phyloP scores from a whole-genome alignment of 257 asterid species.

The Striga asiatica region DNA sequence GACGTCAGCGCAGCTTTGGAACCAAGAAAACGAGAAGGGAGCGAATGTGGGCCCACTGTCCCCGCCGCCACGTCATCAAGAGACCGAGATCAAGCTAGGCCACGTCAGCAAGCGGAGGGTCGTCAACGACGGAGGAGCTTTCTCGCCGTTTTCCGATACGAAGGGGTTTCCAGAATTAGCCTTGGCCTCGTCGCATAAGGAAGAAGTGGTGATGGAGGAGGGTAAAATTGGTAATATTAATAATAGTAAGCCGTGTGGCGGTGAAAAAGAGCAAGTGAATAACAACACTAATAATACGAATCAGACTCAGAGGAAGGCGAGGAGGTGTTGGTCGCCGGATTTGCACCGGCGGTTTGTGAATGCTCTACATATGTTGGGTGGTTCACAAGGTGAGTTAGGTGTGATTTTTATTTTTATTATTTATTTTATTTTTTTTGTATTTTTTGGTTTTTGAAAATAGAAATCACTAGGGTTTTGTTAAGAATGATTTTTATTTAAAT shows the following conservation, averaged over 20 bases:
- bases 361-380: conserved; percentile 97
- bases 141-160: conserved; percentile 36
- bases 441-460: too few relatives aligned
- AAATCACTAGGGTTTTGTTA: too few relatives aligned
- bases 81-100: conserved; percentile 35
- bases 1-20: conserved; percentile 92
- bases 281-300: conserved; percentile 9
- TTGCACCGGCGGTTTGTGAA: conserved; percentile 83
- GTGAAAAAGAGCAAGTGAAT: conserved; percentile 25
- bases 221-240: too few relatives aligned
- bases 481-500: too few relatives aligned
- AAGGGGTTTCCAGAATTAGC: conserved; percentile 56
- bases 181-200: conserved; percentile 51
- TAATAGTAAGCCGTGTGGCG: too few relatives aligned
- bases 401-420: neutral
- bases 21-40: conserved; percentile 39
- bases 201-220: conserved; percentile 29
- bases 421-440: too few relatives aligned
- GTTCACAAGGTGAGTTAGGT: conserved; percentile 70
- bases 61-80: conserved; percentile 24
- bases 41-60: conserved; percentile 19
- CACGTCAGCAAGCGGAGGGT: conserved; percentile 35
- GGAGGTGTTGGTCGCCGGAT: conserved; percentile 99
- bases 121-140: conserved; percentile 45
- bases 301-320: conserved; percentile 76